Conservation (phyloP, 2,329 filamentous ascomycete species). For the Cylindrodendrum hubeiense region DNA sequence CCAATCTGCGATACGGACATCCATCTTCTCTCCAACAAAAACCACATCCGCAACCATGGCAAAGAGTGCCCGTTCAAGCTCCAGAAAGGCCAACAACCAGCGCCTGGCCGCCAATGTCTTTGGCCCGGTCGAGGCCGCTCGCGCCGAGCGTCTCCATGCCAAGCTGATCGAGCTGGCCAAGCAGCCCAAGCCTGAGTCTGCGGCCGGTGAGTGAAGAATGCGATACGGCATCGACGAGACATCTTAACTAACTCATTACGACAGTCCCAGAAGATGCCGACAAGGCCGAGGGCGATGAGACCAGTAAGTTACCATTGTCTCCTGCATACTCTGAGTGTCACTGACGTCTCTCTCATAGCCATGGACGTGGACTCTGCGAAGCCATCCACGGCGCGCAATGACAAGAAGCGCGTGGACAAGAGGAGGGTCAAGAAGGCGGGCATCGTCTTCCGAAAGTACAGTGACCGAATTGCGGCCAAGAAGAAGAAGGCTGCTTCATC, state of each 20-base stretch:
- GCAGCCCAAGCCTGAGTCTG: conserved; percentile 76
- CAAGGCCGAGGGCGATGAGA: conserved; percentile 43
- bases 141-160: conserved; percentile 85
- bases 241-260: conserved; percentile 18
- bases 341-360: conserved; percentile 42
- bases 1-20: conserved; percentile 30
- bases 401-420: conserved; percentile 69
- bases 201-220: conserved; percentile 49
- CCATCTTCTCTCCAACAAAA: conserved; percentile 20
- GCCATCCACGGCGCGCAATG: conserved; percentile 51
- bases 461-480: conserved; percentile 61
- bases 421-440: conserved; percentile 65
- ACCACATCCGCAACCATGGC: conserved; percentile 73
- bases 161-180: conserved; percentile 86
- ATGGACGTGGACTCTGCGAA: conserved; percentile 71
- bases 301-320: conserved; percentile 35
- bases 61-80: conserved; percentile 84
- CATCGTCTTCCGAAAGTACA: conserved; percentile 72
- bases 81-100: conserved; percentile 85
- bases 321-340: conserved; percentile 9
- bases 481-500: conserved; percentile 50
- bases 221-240: neutral
- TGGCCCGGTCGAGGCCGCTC: conserved; percentile 82
- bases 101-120: conserved; percentile 86
- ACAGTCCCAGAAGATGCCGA: conserved; percentile 48